Evolutionary conservation across 257 asterid species (phyloP), one percentile per base, ranked within the genome.

Genomic region (Nicotiana sylvestris): DNA sequence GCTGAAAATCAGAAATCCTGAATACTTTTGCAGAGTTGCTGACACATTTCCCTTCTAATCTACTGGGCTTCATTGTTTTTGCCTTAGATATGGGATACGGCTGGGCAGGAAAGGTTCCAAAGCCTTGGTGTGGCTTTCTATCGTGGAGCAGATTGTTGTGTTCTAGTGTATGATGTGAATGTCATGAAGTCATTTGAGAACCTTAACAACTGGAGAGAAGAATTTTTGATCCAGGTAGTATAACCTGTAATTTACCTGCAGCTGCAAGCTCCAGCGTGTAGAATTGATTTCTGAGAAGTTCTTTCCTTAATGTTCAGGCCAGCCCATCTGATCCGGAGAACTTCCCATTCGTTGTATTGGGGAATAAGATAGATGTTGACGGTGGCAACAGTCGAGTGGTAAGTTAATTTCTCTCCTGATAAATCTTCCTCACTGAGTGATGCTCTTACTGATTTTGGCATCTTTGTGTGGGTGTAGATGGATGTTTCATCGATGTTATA

Each of bases 111-210:
- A 86, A 89, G 93, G 80, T 91, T 91, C 85, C 95, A 91, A 84
- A 91, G 95, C 88, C 95, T 91, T 78, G 95, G 95, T n/a, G 95
- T 91, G 85, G 93, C 95, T 67, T 91, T 91, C 82, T 91, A 91
- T 66, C 88, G 95, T 13, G 95, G 95, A 74, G 95, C 95, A 74
- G 95, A 91, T 81, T 91, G 93, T 66, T 91, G 95, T 86, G 92
- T 89, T 17, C 89, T 89, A 70, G 89, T 87, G 49, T 89, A 89
- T 83, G 92, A 89, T 86, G 92, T 89, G 39, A 89, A 89, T 64
- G 92, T 87, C 68, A 77, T 77, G 88, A 89, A 86, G 79, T 89
- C 92, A 33, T 91, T 91, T 62, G 93, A 91, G 29, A 87, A 84
- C 81, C 95, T 91, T 70, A 90, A 88, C 86, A 89, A 90, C 83